A percentile compares a stretch with the other conserved stretches of the same genome.
Conservation (phyloP, 2,329 filamentous ascomycete genomes). For the Cordyceps sp. region DNA sequence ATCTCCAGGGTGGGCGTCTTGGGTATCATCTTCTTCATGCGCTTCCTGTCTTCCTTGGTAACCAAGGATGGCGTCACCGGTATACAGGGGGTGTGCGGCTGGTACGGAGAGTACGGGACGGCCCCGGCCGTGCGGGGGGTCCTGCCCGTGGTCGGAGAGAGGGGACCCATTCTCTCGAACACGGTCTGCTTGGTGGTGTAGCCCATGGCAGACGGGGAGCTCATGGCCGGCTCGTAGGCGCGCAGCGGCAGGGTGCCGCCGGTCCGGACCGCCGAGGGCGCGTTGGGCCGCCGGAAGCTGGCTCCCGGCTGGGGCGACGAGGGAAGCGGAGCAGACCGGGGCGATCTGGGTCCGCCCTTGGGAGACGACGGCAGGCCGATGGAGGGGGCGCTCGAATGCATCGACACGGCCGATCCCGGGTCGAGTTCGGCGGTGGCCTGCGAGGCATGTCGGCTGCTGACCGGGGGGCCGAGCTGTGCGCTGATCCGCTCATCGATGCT, state of each 20-base stretch:
- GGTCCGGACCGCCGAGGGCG: conserved; percentile 37
- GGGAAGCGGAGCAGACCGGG: conserved; percentile 24
- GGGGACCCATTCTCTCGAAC: conserved; percentile 37
- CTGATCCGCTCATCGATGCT: conserved; percentile 42
- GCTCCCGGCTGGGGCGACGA: conserved; percentile 33
- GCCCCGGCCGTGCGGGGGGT: conserved; percentile 46
- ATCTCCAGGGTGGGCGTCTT: conserved; percentile 46
- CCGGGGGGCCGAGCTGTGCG: conserved; percentile 14
- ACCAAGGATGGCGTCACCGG: conserved; percentile 64
- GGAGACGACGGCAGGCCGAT: conserved; percentile 33
- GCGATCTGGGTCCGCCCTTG: conserved; percentile 15
- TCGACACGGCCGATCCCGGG: too few relatives aligned
- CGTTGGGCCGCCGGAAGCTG: conserved; percentile 30
- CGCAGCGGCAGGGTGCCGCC: conserved; percentile 42
- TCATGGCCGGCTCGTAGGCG: conserved; percentile 40
- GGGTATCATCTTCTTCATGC: conserved; percentile 45
- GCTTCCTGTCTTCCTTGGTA: conserved; percentile 53
- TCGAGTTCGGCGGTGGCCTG: conserved; percentile 19
- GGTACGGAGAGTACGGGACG: conserved; percentile 62
- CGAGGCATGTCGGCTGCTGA: conserved; percentile 21
- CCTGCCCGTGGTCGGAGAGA: conserved; percentile 39
- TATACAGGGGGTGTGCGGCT: conserved; percentile 59
- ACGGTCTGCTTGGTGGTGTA: conserved; percentile 46
- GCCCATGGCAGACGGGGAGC: conserved; percentile 28
- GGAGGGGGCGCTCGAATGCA: conserved; percentile 31